A percentile compares a stretch with the other conserved stretches of the same genome.
Conservation (phyloP, 2,329 filamentous ascomycete genomes). For the Colletotrichum destructivum region DNA sequence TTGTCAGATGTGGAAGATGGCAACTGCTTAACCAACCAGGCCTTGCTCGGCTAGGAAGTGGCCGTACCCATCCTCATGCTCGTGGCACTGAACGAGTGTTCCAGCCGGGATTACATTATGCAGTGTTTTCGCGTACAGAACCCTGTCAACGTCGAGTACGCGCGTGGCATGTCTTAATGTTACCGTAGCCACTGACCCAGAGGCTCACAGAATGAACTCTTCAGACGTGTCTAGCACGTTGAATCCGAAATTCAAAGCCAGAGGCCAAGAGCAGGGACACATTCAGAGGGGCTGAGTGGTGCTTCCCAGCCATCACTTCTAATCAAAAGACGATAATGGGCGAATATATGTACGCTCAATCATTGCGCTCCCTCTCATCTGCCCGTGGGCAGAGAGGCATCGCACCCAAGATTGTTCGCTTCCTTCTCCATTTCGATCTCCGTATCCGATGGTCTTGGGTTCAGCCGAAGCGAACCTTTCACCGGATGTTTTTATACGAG, state of each 20-base stretch:
- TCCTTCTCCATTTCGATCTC: slow-evolving; percentile 68
- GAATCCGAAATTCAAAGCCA: slow-evolving; percentile 20
- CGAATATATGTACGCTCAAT: slow-evolving; percentile 67
- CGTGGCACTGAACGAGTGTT: too few relatives aligned
- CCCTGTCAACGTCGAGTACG: too few relatives aligned
- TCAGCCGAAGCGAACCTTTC: slow-evolving; percentile 62
- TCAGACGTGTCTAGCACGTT: slow-evolving; percentile 20
- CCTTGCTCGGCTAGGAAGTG: too few relatives aligned
- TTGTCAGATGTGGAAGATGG: too few relatives aligned
- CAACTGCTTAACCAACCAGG: too few relatives aligned
- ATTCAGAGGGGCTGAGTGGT: accelerated
- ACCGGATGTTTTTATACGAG: slow-evolving; percentile 51
- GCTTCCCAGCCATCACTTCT: neutral
- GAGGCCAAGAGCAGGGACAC: neutral
- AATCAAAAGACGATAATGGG: neutral
- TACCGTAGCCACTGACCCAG: neutral
- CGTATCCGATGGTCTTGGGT: slow-evolving; percentile 65
- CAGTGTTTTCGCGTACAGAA: too few relatives aligned
- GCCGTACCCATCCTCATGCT: too few relatives aligned
- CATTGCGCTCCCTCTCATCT: slow-evolving; percentile 72
- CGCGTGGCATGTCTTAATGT: too few relatives aligned
- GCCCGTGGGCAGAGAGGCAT: slow-evolving; percentile 63
- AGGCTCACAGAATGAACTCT: too few relatives aligned
- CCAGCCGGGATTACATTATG: too few relatives aligned
- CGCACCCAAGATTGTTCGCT: slow-evolving; percentile 73